Evolutionary conservation across 352 stramenopile genomes (phyloP), one percentile per base, ranked within the genome.

Genomic region (Phytophthora sp.): DNA sequence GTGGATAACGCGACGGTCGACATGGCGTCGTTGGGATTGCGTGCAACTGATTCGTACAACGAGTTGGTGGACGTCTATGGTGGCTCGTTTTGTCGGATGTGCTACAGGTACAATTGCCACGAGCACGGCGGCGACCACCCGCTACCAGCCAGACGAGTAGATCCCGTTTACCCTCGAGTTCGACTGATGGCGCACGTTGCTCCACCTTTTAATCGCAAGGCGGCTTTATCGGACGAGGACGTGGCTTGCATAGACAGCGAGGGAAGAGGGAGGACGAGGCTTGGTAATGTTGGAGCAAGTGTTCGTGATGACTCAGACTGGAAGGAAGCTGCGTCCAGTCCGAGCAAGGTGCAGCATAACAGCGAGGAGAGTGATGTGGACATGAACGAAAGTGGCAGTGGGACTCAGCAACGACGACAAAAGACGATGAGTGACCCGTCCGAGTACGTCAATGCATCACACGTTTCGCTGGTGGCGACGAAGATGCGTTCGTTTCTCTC

Each of bases 51-150:
- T 29, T 77, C 77, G 11, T 98, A 97, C 44, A 69, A 64, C 11
- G 73, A 89, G 26, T 59, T 95, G 15, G 88, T 86, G 41, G 82
- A 96, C 65, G 89, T 86, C 2, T 98, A 94, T 63, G 70, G 82
- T 27, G 77, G 93, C 20, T 67, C 97, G 1, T 97, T 98, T 52
- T 98, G 94, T 58, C 78, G 89, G 23, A 88, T 92, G 75, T 98
- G 94, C 73, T 97, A 97, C 66, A 88, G 69, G 36, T 98, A 98
- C 62, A 86, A 96, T 58, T 98, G 92, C 47, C 87, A 90, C 35
- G 74, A 95, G 24, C 94, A 98, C 68, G 88, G 91, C 2, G 91
- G 86, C 27, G 80, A 94, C 39, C 86, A 91, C 46, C 82, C 86
- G 12, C 73, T 90, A 33, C 84, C 82, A 3, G 66, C 56, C 7